Evolutionary conservation across 257 asterid species (phyloP), one percentile per base, ranked within the genome.

Genomic region (Solanum appendiculatum): DNA sequence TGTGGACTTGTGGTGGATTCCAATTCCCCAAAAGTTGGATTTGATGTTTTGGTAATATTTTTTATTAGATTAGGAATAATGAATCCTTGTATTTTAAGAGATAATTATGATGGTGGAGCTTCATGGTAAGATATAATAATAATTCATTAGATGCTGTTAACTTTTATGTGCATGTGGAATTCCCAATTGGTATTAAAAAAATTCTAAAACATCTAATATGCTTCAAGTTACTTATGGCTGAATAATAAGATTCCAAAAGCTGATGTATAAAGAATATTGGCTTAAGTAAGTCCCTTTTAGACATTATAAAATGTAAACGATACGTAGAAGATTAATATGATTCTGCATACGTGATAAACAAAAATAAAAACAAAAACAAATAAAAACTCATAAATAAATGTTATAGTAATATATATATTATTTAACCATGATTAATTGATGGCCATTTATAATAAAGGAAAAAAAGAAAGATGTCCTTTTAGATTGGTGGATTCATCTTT

Each of bases 1-100:
- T n/a, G 36, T 86, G 89, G 87, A 92, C 89, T 81, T 78, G 86
- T 88, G 88, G 44, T 18, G 78, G 78, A 70, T 69, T 69, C 78
- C 78, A 69, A 69, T 15, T 70, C 78, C 44, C 78, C 14, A 18
- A 70, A 70, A 70, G 78, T 70, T 33, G 42, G 92, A 89, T 89
- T 21, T 85, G 91, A 87, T 86, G 83, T 75, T 60, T 36, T 29
- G 75, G 48, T 68, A 44, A 40, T 33, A 5, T 34, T 85, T 27
- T 69, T 73, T 73, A 75, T 64, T 81, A 86, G 58, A 48, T 73
- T 33, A 12, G 88, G 91, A 91, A 93, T 90, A 81, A 88, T 88
- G 91, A 90, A 90, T 89, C 93, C 42, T 94, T 93, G 74, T 84
- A 90, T 84, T 90, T 87, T 78, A 92, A 95, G 93, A 87, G 86